Evolutionary conservation across 2,329 filamentous ascomycete genomes (phyloP).

Genomic region (Colletotrichum brevisporum): DNA sequence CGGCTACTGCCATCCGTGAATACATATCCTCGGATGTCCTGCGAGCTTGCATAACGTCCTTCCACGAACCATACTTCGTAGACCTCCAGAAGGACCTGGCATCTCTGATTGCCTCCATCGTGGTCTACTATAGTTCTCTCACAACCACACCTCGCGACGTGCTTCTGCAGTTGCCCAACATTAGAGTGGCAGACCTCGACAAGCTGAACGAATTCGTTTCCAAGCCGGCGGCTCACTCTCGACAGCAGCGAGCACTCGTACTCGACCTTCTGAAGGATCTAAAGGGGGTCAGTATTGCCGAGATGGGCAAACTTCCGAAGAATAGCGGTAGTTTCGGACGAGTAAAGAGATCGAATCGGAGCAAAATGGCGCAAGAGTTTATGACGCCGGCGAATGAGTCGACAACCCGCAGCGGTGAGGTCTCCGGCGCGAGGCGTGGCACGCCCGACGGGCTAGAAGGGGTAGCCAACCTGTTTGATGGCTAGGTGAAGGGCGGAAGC

Average conservation of each 20-base stretch:
- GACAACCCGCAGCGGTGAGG: slow-evolving; percentile 46
- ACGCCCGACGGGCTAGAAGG: slow-evolving; percentile 69
- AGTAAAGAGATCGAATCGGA: slow-evolving; percentile 62
- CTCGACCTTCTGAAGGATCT: slow-evolving; percentile 88
- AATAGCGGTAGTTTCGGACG: slow-evolving; percentile 57
- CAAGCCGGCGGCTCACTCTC: slow-evolving; percentile 71
- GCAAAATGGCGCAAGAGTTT: slow-evolving; percentile 76
- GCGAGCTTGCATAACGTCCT: slow-evolving; percentile 88
- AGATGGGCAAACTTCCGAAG: slow-evolving; percentile 87
- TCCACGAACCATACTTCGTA: slow-evolving; percentile 97
- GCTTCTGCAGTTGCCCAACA: slow-evolving; percentile 84
- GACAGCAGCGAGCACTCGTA: slow-evolving; percentile 85
- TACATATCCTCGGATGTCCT: slow-evolving; percentile 92
- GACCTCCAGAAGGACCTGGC: slow-evolving; percentile 95
- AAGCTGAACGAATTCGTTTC: slow-evolving; percentile 73
- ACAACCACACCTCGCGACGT: slow-evolving; percentile 81
- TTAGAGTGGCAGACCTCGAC: slow-evolving; percentile 78
- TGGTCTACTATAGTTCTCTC: slow-evolving; percentile 79
- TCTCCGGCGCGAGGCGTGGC: slow-evolving; percentile 48
- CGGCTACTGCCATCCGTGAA: slow-evolving; percentile 81
- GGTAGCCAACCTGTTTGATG: slow-evolving; percentile 66
- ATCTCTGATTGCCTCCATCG: slow-evolving; percentile 86
- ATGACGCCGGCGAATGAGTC: slow-evolving; percentile 63
- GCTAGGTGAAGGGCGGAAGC: slow-evolving; percentile 39
- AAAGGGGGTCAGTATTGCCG: slow-evolving; percentile 91